Evolutionary conservation across 768 basidiomycete species (phyloP), one percentile per base, ranked within the genome.

Genomic region (Leccinum ochraceum): DNA sequence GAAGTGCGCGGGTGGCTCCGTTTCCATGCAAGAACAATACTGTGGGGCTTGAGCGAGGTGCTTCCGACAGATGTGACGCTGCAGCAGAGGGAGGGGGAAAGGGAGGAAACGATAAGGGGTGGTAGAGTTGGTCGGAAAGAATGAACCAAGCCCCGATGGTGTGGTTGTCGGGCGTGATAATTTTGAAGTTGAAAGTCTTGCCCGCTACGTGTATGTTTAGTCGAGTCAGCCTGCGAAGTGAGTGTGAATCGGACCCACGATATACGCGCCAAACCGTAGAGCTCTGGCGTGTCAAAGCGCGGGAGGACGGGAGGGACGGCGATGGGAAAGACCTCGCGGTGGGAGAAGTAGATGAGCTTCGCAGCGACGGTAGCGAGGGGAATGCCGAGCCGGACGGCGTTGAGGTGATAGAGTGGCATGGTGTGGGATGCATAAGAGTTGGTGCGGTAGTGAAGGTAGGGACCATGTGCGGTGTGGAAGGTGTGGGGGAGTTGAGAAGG

Each of bases 1-100:
- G 63, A 6, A 83, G 79, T 0, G 91, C 91, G 16, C 95, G 85
- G 0, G 90, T 94, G 0, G 80, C 95, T 0, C 87, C 89, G 63
- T 96, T 96, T 10, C 96, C 96, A 64, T 98, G 96, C 48, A 95
- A 79, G 76, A 91, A 96, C n/a, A 98, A 78, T n/a, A 96, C 77
- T 0, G 90, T 95, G 0, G 93, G 93, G 28, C 81, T 74, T 1
- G 76, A 63, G 13, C 76, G 73, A 17, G 95, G 73, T 1, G 92
- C 88, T 20, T 76, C 63, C 16, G 79, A 69, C 37, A 93, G 77
- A 48, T 81, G 79, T 3, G 75, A 67, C 16, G 79, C 72, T 17
- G 77, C 70, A 0, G 72, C 74, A 34, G 75, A 66, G 17, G 68
- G 63, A 3, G 79, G 26, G 26, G 26, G 26, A 26, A 26, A 0